Evolutionary conservation across 164 flowering plant species (phyloP).

Genomic region (Magnolia sinica): DNA sequence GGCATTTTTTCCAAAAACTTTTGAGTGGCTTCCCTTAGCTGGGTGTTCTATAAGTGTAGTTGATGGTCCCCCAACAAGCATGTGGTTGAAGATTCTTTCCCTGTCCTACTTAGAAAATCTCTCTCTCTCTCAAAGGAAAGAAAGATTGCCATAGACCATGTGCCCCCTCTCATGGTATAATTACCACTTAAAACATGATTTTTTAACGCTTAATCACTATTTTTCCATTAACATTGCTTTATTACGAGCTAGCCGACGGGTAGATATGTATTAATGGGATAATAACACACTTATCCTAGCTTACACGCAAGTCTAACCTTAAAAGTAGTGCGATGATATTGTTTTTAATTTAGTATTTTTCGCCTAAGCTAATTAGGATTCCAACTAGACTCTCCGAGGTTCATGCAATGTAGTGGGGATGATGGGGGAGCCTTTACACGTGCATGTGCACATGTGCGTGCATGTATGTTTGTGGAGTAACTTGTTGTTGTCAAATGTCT

Average conservation of each 20-base stretch:
- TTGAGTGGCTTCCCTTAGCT: constrained; percentile 44
- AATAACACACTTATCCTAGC: neutral
- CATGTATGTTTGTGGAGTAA: too few relatives aligned
- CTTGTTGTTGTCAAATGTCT: too few relatives aligned
- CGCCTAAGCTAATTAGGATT: neutral
- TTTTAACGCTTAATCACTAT: neutral
- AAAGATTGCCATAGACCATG: constrained; percentile 8
- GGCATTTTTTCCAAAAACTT: constrained; percentile 15
- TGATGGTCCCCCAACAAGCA: constrained; percentile 1
- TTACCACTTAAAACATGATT: constrained; percentile 2
- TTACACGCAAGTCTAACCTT: neutral
- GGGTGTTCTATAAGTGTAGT: constrained; percentile 13
- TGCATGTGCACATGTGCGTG: too few relatives aligned
- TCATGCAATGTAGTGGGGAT: neutral
- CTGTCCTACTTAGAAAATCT: neutral
- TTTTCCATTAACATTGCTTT: neutral
- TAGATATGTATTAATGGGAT: constrained; percentile 1
- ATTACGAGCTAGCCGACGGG: constrained; percentile 3
- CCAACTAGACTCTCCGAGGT: neutral
- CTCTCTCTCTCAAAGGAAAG: neutral
- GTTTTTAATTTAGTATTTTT: neutral
- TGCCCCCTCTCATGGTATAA: constrained; percentile 6
- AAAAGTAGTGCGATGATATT: neutral
- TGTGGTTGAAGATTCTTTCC: neutral
- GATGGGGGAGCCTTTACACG: neutral